Conservation (phyloP, 306 rosid genomes). For the Fragaria nilgerrensis region DNA sequence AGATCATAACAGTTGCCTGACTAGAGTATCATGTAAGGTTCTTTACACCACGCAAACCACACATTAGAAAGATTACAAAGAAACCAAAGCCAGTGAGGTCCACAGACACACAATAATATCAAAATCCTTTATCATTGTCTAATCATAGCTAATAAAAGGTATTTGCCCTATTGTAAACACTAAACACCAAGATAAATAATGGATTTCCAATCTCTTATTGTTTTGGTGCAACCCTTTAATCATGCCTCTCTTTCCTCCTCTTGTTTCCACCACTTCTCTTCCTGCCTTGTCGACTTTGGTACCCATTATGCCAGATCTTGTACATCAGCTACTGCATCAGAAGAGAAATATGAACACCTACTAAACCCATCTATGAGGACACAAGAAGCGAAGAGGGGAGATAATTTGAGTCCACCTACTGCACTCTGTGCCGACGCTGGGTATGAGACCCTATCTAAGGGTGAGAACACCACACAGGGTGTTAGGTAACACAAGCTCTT, state of each 20-base stretch:
- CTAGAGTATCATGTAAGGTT: slow-evolving; percentile 23
- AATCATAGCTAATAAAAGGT: slow-evolving; percentile 26
- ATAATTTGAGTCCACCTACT: not conserved
- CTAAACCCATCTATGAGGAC: not conserved
- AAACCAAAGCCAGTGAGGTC: slow-evolving; percentile 35
- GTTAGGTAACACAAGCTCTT: not conserved
- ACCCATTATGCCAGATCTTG: not conserved
- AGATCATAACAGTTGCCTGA: slow-evolving; percentile 38
- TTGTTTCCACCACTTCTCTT: slow-evolving; percentile 18
- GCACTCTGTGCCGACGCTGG: not conserved
- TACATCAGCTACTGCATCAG: not conserved
- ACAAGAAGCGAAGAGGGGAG: not conserved
- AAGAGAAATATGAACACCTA: not conserved
- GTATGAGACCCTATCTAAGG: not conserved
- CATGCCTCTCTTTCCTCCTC: slow-evolving; percentile 22
- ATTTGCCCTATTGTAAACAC: not conserved
- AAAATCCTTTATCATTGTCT: slow-evolving; percentile 25
- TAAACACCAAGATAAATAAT: not conserved
- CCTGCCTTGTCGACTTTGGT: slow-evolving; percentile 10
- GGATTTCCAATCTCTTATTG: not conserved
- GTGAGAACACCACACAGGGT: not conserved
- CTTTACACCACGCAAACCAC: slow-evolving; percentile 32
- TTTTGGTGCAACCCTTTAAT: slow-evolving; percentile 31
- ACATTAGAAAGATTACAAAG: slow-evolving; percentile 33
- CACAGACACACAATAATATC: slow-evolving; percentile 32